Evolutionary conservation across 495 filamentous ascomycete species (phyloP).

Genomic region (Niebla homalea): DNA sequence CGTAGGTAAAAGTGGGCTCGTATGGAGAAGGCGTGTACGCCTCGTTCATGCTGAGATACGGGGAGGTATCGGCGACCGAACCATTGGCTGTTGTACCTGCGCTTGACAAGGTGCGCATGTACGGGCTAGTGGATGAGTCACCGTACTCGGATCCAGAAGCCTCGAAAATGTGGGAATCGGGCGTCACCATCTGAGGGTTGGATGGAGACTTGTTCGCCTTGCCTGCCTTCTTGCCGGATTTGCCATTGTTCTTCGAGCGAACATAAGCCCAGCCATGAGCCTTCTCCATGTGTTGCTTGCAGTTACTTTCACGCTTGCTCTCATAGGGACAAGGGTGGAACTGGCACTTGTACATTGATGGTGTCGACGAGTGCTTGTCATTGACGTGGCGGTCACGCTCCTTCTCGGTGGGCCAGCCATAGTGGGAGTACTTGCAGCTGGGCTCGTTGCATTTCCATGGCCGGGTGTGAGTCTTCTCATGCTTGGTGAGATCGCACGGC

Average conservation of each 20-base stretch:
- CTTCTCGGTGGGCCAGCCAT: conserved; percentile 95
- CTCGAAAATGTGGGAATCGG: conserved; percentile 32
- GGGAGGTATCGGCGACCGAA: conserved; percentile 20
- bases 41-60: conserved; percentile 12
- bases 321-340: conserved; percentile 80
- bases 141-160: conserved; percentile 16
- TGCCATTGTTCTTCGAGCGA: conserved; percentile 80
- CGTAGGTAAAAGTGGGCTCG: conserved; percentile 9
- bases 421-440: conserved; percentile 71
- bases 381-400: conserved; percentile 90
- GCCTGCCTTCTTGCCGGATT: conserved; percentile 36
- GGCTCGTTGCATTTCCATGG: conserved; percentile 80
- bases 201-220: conserved; percentile 36
- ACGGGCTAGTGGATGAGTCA: conserved; percentile 15
- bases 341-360: conserved; percentile 66
- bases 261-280: conserved; percentile 81
- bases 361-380: conserved; percentile 78
- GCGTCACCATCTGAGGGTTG: conserved; percentile 36
- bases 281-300: conserved; percentile 99
- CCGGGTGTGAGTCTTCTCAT: conserved; percentile 91
- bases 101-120: conserved; percentile 5
- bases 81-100: conserved; percentile 30
- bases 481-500: conserved; percentile 85
- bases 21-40: conserved; percentile 9
- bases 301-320: conserved; percentile 93